phyloP scores from a whole-genome alignment of 371 early-diverging fungal species.

The Mucor irregularis region DNA sequence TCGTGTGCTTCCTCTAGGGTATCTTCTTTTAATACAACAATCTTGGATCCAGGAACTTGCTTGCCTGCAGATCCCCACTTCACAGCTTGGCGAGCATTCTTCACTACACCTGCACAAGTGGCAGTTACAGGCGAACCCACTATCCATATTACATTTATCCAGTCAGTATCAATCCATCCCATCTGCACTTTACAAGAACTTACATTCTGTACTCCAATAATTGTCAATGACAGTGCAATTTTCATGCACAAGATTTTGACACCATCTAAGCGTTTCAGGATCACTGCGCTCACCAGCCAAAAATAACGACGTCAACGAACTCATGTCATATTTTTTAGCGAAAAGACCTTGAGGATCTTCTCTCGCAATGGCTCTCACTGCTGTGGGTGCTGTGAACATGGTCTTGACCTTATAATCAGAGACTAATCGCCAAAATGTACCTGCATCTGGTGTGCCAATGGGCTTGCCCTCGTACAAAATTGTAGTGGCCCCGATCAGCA shows the following conservation, averaged over 20 bases:
- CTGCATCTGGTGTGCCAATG: constrained; percentile 80
- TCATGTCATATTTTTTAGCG: constrained; percentile 62
- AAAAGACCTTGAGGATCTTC: constrained; percentile 71
- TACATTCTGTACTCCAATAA: constrained; percentile 96
- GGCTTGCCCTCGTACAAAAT: constrained; percentile 93
- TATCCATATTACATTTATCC: constrained; percentile 1
- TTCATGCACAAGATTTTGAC: constrained; percentile 58
- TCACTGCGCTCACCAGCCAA: constrained; percentile 93
- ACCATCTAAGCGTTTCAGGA: constrained; percentile 76
- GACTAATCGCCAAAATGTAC: constrained; percentile 79
- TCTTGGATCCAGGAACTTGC: constrained; percentile 77
- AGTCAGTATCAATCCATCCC: not conserved
- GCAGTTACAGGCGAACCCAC: constrained; percentile 71
- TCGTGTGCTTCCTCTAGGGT: constrained; percentile 47
- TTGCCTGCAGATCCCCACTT: constrained; percentile 70
- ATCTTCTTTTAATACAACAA: constrained; percentile 60
- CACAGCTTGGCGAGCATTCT: constrained; percentile 29
- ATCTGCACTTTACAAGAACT: constrained; percentile 28
- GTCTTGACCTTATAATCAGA: constrained; percentile 77
- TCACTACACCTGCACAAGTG: constrained; percentile 59
- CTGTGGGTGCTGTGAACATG: constrained; percentile 94
- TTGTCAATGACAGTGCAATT: constrained; percentile 71
- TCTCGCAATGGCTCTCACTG: constrained; percentile 81
- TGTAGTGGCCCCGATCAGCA: constrained; percentile 83
- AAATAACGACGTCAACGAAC: constrained; percentile 67